Conservation (phyloP, 129 eudicot species). For the Pittosporum tobira region DNA sequence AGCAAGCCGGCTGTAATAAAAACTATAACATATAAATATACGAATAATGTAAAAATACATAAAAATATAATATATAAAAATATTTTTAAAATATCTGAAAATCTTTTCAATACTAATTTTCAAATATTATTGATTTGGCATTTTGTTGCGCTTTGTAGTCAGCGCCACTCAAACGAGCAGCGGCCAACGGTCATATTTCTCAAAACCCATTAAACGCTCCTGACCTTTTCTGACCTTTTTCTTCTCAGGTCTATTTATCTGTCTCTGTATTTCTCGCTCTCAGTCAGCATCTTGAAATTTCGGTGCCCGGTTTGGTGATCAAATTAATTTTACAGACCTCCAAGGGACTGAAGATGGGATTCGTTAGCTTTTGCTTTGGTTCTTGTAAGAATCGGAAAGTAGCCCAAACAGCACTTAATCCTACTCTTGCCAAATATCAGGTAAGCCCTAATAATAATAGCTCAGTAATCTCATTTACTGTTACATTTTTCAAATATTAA, state of each 20-base stretch:
- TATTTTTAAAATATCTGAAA: no score
- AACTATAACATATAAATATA: no score
- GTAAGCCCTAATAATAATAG: constrained; percentile 11
- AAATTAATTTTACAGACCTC: constrained; percentile 14
- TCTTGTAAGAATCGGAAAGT: constrained; percentile 20
- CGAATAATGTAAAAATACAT: no score
- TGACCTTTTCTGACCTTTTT: not conserved
- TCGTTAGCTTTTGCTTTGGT: constrained; percentile 45
- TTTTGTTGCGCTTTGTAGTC: not conserved
- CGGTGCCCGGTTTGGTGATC: not conserved
- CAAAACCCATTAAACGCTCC: constrained; percentile 20
- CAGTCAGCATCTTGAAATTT: not conserved
- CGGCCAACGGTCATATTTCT: constrained; percentile 52
- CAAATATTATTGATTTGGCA: no score
- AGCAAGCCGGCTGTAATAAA: no score
- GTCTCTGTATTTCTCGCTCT: constrained; percentile 13
- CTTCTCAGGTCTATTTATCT: not conserved
- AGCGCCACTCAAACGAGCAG: constrained; percentile 27
- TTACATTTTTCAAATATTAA: not conserved
- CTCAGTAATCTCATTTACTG: not conserved
- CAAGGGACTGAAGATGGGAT: constrained; percentile 35
- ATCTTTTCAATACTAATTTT: no score
- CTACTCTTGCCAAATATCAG: constrained; percentile 19
- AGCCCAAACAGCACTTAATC: constrained; percentile 7
- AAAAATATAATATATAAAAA: no score